Conservation (phyloP, 202 grass and related monocot genomes). For the Carex arenaria region DNA sequence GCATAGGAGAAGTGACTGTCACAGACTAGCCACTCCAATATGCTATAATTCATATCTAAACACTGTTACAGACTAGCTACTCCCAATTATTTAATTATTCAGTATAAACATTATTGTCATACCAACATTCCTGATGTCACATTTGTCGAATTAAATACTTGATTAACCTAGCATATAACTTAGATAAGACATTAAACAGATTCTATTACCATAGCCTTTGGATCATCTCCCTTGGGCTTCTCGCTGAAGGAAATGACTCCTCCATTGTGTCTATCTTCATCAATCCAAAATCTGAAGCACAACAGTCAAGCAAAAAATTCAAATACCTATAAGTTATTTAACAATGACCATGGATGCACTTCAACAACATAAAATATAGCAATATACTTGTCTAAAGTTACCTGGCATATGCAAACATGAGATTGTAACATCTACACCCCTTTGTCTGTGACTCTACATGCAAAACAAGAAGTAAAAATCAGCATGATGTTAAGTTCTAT, state of each 20-base stretch:
- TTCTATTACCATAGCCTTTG: no score
- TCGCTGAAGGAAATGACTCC: no score
- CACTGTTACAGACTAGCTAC: background rate
- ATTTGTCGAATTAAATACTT: background rate
- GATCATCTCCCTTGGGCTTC: no score
- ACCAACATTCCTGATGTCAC: background rate
- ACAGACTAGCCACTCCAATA: no score
- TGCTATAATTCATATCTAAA: background rate
- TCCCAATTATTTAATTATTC: slow-evolving; percentile 28
- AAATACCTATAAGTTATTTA: background rate
- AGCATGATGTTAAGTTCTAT: background rate
- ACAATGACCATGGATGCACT: background rate
- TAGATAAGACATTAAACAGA: background rate
- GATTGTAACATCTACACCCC: slow-evolving; percentile 52
- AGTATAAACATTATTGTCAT: background rate
- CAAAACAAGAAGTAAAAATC: slow-evolving; percentile 18
- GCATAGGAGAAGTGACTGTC: no score
- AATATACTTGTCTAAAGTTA: slow-evolving; percentile 23
- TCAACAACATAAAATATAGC: background rate
- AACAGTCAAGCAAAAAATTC: no score
- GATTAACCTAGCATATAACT: background rate
- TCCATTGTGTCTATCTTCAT: background rate
- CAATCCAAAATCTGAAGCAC: background rate
- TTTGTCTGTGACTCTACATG: slow-evolving; percentile 69
- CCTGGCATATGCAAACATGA: slow-evolving; percentile 30